Evolutionary conservation across 352 stramenopile genomes (phyloP).

Genomic region (Phytophthora foliorum): DNA sequence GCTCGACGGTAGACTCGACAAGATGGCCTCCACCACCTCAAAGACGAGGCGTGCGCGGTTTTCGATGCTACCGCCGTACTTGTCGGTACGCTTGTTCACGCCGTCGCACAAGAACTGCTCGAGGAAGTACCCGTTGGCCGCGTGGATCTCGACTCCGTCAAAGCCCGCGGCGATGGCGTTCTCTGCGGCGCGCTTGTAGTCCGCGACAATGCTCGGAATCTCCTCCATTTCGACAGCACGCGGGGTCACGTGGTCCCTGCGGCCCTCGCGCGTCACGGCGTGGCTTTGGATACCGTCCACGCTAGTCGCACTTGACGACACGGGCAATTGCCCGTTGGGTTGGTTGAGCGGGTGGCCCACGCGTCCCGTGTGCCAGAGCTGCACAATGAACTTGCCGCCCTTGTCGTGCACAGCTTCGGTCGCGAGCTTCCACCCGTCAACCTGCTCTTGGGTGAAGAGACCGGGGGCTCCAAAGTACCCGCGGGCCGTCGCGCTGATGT

Average conservation of each 20-base stretch:
- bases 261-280: slow-evolving; percentile 23
- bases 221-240: slow-evolving; percentile 70
- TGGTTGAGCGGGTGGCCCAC: slow-evolving; percentile 29
- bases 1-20: slow-evolving; percentile 34
- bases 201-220: slow-evolving; percentile 66
- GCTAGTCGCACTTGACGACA: slow-evolving; percentile 22
- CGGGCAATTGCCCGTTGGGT: slow-evolving; percentile 18
- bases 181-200: slow-evolving; percentile 68
- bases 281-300: slow-evolving; percentile 8
- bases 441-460: slow-evolving; percentile 57
- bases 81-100: slow-evolving; percentile 81
- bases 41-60: slow-evolving; percentile 78
- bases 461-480: slow-evolving; percentile 39
- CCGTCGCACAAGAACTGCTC: slow-evolving; percentile 85
- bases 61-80: slow-evolving; percentile 81
- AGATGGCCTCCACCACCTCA: slow-evolving; percentile 62
- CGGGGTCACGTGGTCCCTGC: slow-evolving; percentile 56
- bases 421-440: slow-evolving; percentile 33
- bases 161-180: slow-evolving; percentile 86
- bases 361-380: slow-evolving; percentile 30
- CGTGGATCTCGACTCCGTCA: slow-evolving; percentile 92
- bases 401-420: slow-evolving; percentile 47
- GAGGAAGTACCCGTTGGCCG: slow-evolving; percentile 92
- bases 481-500: slow-evolving; percentile 45
- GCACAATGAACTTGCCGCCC: slow-evolving; percentile 23